Percentiles rank a stretch among this genome's conserved stretches.
Evolutionary conservation across 306 rosid species (phyloP).

Genomic region (Medicago ruthenica): DNA sequence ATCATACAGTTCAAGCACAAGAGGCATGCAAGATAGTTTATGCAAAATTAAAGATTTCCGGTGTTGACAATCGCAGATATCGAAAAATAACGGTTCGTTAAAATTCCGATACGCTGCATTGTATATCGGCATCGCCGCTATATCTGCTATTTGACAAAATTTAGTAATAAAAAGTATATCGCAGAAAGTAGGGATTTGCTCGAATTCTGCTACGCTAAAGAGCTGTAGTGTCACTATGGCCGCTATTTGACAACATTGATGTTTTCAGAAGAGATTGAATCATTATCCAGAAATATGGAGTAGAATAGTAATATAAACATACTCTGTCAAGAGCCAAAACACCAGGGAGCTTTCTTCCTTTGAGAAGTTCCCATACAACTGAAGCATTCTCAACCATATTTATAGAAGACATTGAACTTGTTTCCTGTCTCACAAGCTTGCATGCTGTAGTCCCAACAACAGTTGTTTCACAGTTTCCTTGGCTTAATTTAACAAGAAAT

Average conservation of each 20-base stretch:
- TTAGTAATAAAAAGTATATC: too few species aligned
- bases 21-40: not conserved
- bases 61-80: too few species aligned
- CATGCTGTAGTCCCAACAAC: slow-evolving; percentile 71
- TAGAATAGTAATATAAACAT: slow-evolving; percentile 36
- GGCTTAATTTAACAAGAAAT: slow-evolving; percentile 61
- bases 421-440: slow-evolving; percentile 60
- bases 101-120: too few species aligned
- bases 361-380: slow-evolving; percentile 88
- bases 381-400: slow-evolving; percentile 74
- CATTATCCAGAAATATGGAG: not conserved
- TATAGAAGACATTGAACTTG: slow-evolving; percentile 50
- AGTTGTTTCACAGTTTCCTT: slow-evolving; percentile 62
- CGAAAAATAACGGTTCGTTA: too few species aligned
- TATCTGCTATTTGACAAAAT: too few species aligned
- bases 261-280: too few species aligned
- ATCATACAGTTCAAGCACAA: slow-evolving; percentile 25
- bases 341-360: slow-evolving; percentile 91
- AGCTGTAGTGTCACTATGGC: too few species aligned
- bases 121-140: too few species aligned
- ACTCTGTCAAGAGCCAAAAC: slow-evolving; percentile 81
- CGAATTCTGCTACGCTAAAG: too few species aligned
- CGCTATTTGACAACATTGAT: too few species aligned
- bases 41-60: not conserved
- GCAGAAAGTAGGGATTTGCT: too few species aligned